Evolutionary conservation across 176 grass and related monocot species (phyloP).

Genomic region (Phoenix roebelenii): DNA sequence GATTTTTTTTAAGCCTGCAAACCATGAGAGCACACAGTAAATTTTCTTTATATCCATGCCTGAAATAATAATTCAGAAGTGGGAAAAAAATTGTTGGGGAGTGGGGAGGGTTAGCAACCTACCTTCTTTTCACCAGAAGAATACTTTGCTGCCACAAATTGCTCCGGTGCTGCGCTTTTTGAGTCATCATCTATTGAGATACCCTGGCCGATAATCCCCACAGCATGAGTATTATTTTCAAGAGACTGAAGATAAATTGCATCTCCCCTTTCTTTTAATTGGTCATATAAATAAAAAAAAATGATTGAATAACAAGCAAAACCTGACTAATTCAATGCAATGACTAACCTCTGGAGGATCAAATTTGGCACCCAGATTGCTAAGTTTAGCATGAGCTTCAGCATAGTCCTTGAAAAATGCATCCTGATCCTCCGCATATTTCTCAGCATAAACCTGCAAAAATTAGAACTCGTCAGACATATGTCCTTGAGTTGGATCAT

Average conservation of each 20-base stretch:
- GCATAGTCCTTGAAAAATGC: conserved; percentile 89
- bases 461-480: conserved; percentile 2
- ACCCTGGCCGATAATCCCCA: conserved; percentile 29
- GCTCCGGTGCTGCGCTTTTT: conserved; percentile 25
- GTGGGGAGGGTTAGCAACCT: not conserved
- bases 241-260: too few species aligned
- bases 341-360: conserved; percentile 55
- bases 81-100: not conserved
- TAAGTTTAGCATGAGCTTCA: conserved; percentile 89
- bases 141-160: conserved; percentile 48
- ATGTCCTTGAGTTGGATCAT: not conserved
- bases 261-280: too few species aligned
- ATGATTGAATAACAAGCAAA: not conserved
- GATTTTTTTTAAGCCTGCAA: conserved; percentile 39
- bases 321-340: not conserved
- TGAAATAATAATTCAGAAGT: conserved; percentile 14
- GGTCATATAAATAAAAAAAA: too few species aligned
- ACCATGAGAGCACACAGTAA: conserved; percentile 7
- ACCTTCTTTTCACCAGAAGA: conserved; percentile 40
- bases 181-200: conserved; percentile 49
- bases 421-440: conserved; percentile 63
- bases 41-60: conserved; percentile 4
- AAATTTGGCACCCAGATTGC: conserved; percentile 73
- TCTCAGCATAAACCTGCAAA: conserved; percentile 64
- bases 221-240: too few species aligned